Conservation (phyloP, 176 grass and related monocot species). For the Oryza meyeriana region DNA sequence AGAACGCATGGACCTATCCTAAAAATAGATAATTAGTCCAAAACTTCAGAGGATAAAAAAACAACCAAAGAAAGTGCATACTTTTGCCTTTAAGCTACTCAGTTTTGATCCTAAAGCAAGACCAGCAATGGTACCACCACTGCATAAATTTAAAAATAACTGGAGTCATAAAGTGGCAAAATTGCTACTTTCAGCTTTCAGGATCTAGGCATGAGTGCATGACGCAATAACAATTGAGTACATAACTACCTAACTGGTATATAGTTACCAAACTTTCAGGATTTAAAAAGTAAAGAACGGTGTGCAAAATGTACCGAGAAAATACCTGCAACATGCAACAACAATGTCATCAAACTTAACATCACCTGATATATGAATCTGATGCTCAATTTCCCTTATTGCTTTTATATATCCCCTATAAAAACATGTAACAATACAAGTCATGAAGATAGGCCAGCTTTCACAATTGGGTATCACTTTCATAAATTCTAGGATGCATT, state of each 20-base stretch:
- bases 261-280: too few relatives aligned
- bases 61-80: slow-evolving; percentile 42
- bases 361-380: slow-evolving; percentile 47
- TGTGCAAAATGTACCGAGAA: neutral
- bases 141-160: slow-evolving; percentile 45
- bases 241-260: neutral
- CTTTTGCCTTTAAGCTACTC: slow-evolving; percentile 87
- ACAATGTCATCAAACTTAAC: slow-evolving; percentile 84
- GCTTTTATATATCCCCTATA: slow-evolving; percentile 96
- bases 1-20: slow-evolving; percentile 86
- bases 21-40: slow-evolving; percentile 36
- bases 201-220: neutral
- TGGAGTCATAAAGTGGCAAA: neutral
- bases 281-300: neutral
- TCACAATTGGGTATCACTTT: neutral
- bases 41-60: slow-evolving; percentile 29
- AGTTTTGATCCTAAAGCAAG: slow-evolving; percentile 82
- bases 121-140: slow-evolving; percentile 93
- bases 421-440: neutral
- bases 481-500: neutral
- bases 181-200: neutral
- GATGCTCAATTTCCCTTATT: slow-evolving; percentile 81
- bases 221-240: neutral
- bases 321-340: slow-evolving; percentile 91
- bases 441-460: neutral